Percentiles rank a stretch among this genome's conserved stretches.
Conservation (phyloP, 805 yeast genomes). For the Tetrapisispora arboricola region DNA sequence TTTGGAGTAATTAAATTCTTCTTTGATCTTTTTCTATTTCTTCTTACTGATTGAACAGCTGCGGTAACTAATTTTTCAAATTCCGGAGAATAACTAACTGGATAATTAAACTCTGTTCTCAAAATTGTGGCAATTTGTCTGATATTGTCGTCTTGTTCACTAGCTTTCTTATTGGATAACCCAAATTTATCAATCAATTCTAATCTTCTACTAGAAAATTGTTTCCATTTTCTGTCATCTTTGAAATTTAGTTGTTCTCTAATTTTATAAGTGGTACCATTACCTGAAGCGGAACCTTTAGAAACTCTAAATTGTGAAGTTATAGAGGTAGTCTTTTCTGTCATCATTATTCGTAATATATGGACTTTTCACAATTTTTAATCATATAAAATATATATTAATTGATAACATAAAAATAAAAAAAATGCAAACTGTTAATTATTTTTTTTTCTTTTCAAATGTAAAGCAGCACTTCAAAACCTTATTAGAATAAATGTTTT, state of each 20-base stretch:
- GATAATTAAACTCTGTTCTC: constrained; percentile 68
- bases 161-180: constrained; percentile 60
- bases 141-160: constrained; percentile 84
- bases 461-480: too few relatives aligned
- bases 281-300: constrained; percentile 11
- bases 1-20: constrained; percentile 21
- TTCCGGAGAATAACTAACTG: constrained; percentile 48
- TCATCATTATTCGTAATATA: too few relatives aligned
- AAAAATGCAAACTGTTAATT: too few relatives aligned
- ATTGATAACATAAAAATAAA: neutral
- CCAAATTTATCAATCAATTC: constrained; percentile 74
- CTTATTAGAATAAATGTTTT: too few relatives aligned
- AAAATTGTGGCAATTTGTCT: constrained; percentile 66
- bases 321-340: neutral
- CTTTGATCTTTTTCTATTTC: constrained; percentile 67
- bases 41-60: constrained; percentile 84
- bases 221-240: constrained; percentile 81
- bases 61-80: constrained; percentile 87
- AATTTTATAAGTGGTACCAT: constrained; percentile 35
- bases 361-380: too few relatives aligned
- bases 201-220: constrained; percentile 79
- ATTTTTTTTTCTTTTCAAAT: too few relatives aligned
- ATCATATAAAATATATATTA: neutral
- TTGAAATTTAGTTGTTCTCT: constrained; percentile 53
- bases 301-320: neutral